A percentile compares a stretch with the other conserved stretches of the same genome.
phyloP scores from a whole-genome alignment of 202 grass and related monocot genomes.

The Hordeum pubiflorum region DNA sequence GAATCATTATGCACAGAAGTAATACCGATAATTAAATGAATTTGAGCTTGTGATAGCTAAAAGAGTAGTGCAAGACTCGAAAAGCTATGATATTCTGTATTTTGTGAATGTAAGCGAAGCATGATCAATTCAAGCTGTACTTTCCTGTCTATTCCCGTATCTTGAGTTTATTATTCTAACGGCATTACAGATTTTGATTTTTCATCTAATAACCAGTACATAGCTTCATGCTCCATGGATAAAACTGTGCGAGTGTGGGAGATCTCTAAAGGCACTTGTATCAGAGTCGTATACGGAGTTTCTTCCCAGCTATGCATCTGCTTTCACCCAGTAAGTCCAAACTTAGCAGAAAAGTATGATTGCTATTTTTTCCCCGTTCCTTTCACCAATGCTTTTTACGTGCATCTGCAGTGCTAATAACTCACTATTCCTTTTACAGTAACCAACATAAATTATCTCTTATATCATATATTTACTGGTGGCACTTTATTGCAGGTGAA shows the following conservation, averaged over 20 bases:
- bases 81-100: conserved; percentile 5
- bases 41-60: not conserved
- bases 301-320: conserved; percentile 91
- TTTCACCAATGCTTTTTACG: not conserved
- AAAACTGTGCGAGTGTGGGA: conserved; percentile 95
- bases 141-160: conserved; percentile 23
- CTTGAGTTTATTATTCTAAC: conserved; percentile 50
- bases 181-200: conserved; percentile 99
- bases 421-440: conserved; percentile 1
- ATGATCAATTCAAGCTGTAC: conserved; percentile 7
- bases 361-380: not conserved
- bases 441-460: not conserved
- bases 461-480: conserved; percentile 15
- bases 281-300: conserved; percentile 93
- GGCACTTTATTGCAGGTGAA: conserved; percentile 67
- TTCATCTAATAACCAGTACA: conserved; percentile 99
- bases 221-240: conserved; percentile 97
- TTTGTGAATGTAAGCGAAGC: not conserved
- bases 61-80: not conserved
- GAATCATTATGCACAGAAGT: not conserved
- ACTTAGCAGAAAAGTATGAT: not conserved
- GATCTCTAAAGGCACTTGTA: conserved; percentile 81
- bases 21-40: not conserved
- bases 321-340: conserved; percentile 76
- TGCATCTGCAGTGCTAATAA: conserved; percentile 16